Conservation (phyloP, 441 rosid species). For the Corymbia citriodora region DNA sequence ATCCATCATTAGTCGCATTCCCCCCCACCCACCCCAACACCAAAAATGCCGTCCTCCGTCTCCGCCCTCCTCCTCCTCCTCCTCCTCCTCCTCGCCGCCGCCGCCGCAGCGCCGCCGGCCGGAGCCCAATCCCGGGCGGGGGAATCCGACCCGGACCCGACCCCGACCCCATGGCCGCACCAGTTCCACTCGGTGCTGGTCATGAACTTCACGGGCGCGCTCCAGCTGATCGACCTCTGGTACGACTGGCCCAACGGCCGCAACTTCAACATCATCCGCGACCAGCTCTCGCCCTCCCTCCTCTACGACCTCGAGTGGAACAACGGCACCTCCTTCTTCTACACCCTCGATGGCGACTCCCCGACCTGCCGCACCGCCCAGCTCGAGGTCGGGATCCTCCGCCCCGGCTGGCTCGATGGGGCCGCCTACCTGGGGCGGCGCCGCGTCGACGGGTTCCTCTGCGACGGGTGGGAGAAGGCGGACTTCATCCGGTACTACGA, state of each 20-base stretch:
- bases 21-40: background rate
- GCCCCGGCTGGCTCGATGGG: constrained; percentile 80
- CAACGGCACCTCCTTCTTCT: constrained; percentile 69
- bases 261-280: constrained; percentile 69
- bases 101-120: constrained; percentile 4
- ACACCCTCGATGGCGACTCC: constrained; percentile 34
- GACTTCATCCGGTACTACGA: constrained; percentile 79
- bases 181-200: constrained; percentile 67
- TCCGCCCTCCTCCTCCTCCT: background rate
- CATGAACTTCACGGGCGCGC: constrained; percentile 66
- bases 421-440: constrained; percentile 63
- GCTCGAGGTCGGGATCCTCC: constrained; percentile 54
- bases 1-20: background rate
- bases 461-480: constrained; percentile 77
- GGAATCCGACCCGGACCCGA: constrained; percentile 13
- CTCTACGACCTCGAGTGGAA: constrained; percentile 82
- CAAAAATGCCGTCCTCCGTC: background rate
- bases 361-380: constrained; percentile 37
- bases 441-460: constrained; percentile 52
- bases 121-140: constrained; percentile 30
- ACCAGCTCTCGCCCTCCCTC: constrained; percentile 52
- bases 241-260: constrained; percentile 84
- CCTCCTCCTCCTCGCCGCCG: background rate
- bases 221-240: constrained; percentile 76
- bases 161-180: constrained; percentile 64